Evolutionary conservation across 179 eudicot species (phyloP).

Genomic region (Silene vulgaris): DNA sequence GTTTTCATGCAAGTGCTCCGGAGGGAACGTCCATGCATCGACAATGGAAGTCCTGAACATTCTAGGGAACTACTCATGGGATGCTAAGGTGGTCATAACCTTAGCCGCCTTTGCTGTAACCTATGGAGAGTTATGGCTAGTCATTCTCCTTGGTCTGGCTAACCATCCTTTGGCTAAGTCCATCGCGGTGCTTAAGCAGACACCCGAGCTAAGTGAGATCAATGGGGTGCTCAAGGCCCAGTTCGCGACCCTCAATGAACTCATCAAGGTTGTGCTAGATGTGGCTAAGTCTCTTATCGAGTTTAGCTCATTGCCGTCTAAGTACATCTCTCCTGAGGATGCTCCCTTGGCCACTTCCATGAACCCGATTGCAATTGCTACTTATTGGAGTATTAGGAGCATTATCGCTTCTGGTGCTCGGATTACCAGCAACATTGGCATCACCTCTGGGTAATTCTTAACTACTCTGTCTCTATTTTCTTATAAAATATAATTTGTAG

Average conservation of each 20-base stretch:
- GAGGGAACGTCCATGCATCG: conserved; percentile 62
- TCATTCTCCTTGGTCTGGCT: conserved; percentile 35
- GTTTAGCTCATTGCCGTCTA: conserved; percentile 56
- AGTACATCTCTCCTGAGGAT: conserved; percentile 55
- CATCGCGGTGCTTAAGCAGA: conserved; percentile 57
- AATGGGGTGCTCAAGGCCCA: conserved; percentile 30
- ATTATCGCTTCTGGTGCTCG: conserved; percentile 63
- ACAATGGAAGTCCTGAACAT: conserved; percentile 36
- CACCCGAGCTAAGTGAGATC: conserved; percentile 46
- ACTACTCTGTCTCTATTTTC: too few species aligned
- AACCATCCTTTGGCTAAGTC: conserved; percentile 67
- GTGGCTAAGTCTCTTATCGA: conserved; percentile 52
- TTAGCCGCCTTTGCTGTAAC: conserved; percentile 60
- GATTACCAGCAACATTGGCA: conserved; percentile 53
- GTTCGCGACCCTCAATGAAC: conserved; percentile 31
- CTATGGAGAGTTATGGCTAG: conserved; percentile 76
- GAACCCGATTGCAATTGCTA: conserved; percentile 64
- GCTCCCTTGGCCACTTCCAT: conserved; percentile 55
- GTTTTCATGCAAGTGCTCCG: conserved; percentile 61
- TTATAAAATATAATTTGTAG: too few species aligned
- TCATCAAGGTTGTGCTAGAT: conserved; percentile 37
- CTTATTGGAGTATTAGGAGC: conserved; percentile 80
- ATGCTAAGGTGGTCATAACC: conserved; percentile 64
- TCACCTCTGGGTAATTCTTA: conserved; percentile 47
- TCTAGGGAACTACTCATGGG: conserved; percentile 74